phyloP scores from a whole-genome alignment of 2,329 filamentous ascomycete species.

The Penicillium sp. region DNA sequence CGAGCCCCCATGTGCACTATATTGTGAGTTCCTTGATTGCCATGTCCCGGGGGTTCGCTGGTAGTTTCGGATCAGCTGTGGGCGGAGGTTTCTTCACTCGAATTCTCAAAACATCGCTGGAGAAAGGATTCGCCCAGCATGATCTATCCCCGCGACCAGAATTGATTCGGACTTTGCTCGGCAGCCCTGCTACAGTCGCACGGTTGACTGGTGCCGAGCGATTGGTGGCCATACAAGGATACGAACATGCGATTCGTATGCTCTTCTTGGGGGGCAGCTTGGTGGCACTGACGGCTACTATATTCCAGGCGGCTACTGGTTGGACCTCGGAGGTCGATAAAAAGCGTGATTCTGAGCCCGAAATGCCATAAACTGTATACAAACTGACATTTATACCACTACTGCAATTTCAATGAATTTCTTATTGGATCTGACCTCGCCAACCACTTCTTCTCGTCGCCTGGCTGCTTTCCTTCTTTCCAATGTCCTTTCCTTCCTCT shows the following conservation, averaged over 20 bases:
- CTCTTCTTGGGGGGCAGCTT: constrained; percentile 60
- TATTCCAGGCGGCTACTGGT: constrained; percentile 64
- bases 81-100: constrained; percentile 77
- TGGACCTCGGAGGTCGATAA: constrained; percentile 52
- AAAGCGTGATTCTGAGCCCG: not conserved
- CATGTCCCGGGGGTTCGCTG: constrained; percentile 82
- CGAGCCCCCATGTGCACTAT: constrained; percentile 69
- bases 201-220: constrained; percentile 57
- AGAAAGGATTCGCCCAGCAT: constrained; percentile 61
- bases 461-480: too few species aligned
- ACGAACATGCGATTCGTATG: constrained; percentile 59
- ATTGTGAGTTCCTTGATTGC: constrained; percentile 76
- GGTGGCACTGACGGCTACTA: constrained; percentile 56
- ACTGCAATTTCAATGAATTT: too few species aligned
- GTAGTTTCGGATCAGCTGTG: constrained; percentile 79
- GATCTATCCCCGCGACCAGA: constrained; percentile 47
- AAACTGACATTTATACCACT: not conserved
- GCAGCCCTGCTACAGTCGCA: constrained; percentile 63
- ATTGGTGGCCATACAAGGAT: constrained; percentile 59
- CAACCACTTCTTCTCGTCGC: too few species aligned
- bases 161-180: constrained; percentile 62
- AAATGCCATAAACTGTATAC: not conserved
- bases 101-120: constrained; percentile 62
- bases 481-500: too few species aligned
- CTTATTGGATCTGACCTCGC: too few species aligned